Conservation (phyloP, 2,329 filamentous ascomycete species). For the Teratosphaeria zuluensis region DNA sequence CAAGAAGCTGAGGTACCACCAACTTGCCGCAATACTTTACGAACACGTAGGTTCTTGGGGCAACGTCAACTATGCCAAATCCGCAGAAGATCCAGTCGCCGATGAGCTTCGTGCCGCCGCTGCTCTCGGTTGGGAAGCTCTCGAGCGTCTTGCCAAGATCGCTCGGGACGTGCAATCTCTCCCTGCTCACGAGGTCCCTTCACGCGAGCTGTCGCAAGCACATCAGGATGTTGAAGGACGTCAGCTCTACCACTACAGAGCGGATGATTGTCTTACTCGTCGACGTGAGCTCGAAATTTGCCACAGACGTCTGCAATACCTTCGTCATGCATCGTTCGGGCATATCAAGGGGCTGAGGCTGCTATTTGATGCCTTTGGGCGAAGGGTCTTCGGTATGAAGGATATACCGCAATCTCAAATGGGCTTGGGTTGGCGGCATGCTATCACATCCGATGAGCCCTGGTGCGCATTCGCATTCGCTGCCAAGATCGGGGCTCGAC, state of each 20-base stretch:
- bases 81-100: background rate
- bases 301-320: background rate
- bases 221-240: background rate
- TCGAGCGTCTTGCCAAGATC: background rate
- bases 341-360: background rate
- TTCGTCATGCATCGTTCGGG: background rate
- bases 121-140: background rate
- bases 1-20: slow-evolving; percentile 1
- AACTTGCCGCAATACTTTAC: slow-evolving; percentile 2
- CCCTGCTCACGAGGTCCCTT: background rate
- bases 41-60: background rate
- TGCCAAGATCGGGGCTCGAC: background rate
- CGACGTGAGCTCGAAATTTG: background rate
- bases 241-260: too few species aligned
- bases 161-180: background rate
- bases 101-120: background rate
- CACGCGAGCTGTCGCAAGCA: background rate
- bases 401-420: background rate
- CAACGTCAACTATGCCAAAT: too few species aligned
- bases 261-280: background rate
- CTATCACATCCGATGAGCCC: background rate
- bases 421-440: background rate
- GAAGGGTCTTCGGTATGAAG: background rate
- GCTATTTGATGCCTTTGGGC: background rate
- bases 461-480: background rate